A percentile compares a stretch with the other conserved stretches of the same genome.
These are phyloP conservation scores for Eutrema heterophyllum DNA, from an alignment of 345 rosid genomes.

Conservation along the genomic window DNA sequence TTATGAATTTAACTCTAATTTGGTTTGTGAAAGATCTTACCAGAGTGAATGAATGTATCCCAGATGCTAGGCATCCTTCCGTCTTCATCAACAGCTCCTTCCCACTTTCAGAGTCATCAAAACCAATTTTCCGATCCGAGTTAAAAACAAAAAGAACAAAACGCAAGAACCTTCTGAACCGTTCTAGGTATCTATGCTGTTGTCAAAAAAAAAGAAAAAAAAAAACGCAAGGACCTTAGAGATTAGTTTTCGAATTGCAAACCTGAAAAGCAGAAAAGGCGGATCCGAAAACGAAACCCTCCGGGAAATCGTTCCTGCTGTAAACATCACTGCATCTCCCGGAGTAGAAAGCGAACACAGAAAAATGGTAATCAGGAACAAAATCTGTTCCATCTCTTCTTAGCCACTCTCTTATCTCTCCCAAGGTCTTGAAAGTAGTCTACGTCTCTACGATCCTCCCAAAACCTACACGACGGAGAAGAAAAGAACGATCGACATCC, in stretches of 20 bases:
- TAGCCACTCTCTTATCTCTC: not conserved
- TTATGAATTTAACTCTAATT: not conserved
- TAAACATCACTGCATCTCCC: slow-evolving; percentile 23
- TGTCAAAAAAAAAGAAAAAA: no score
- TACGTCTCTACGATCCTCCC: no score
- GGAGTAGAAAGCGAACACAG: not conserved
- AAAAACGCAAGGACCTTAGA: no score
- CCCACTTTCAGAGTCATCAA: slow-evolving; percentile 10
- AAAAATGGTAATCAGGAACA: not conserved
- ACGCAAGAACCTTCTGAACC: no score
- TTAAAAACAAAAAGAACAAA: no score
- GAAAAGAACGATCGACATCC: not conserved
- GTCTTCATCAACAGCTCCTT: slow-evolving; percentile 57
- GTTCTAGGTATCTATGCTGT: no score
- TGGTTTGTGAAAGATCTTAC: slow-evolving; percentile 17
- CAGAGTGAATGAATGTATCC: slow-evolving; percentile 44
- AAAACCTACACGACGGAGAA: not conserved
- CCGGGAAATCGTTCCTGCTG: slow-evolving; percentile 46
- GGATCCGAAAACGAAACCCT: slow-evolving; percentile 51
- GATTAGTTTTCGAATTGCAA: not conserved
- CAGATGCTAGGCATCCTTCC: slow-evolving; percentile 57
- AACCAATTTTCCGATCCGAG: not conserved
- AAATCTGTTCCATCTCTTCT: not conserved
- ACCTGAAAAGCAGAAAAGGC: slow-evolving; percentile 56
- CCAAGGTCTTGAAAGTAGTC: not conserved